Percentiles rank a stretch among this genome's conserved stretches.
These are phyloP conservation scores for Xerocomus spinulosus DNA, from an alignment of 768 basidiomycete genomes.

Conservation along the genomic window DNA sequence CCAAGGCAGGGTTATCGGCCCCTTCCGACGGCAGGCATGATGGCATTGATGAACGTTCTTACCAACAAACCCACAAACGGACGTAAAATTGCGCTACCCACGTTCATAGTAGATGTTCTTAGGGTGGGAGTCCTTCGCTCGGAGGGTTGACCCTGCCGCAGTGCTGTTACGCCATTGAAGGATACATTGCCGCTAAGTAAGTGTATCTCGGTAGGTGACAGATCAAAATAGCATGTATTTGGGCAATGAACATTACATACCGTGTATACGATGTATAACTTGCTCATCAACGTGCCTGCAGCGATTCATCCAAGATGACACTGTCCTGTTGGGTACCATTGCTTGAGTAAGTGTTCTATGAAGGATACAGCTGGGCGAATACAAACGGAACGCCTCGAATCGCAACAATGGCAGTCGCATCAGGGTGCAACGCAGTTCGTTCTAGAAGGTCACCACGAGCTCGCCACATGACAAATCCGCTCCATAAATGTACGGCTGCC, in stretches of 20 bases:
- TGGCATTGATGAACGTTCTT: background rate
- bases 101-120: background rate
- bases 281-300: background rate
- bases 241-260: background rate
- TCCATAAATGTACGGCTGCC: background rate
- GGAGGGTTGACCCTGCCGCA: background rate
- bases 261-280: too few species aligned
- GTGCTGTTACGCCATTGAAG: too few species aligned
- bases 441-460: background rate
- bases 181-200: background rate
- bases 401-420: too few species aligned
- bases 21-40: background rate
- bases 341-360: background rate
- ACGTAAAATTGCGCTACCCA: conserved; percentile 1
- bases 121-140: background rate
- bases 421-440: too few species aligned
- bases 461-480: background rate
- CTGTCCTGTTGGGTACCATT: too few species aligned
- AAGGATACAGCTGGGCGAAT: background rate
- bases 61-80: background rate
- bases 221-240: background rate
- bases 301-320: too few species aligned
- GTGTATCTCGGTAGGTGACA: background rate
- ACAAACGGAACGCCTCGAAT: background rate
- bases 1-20: background rate